Evolutionary conservation across 257 asterid genomes (phyloP).

Genomic region (Solanum acaule): DNA sequence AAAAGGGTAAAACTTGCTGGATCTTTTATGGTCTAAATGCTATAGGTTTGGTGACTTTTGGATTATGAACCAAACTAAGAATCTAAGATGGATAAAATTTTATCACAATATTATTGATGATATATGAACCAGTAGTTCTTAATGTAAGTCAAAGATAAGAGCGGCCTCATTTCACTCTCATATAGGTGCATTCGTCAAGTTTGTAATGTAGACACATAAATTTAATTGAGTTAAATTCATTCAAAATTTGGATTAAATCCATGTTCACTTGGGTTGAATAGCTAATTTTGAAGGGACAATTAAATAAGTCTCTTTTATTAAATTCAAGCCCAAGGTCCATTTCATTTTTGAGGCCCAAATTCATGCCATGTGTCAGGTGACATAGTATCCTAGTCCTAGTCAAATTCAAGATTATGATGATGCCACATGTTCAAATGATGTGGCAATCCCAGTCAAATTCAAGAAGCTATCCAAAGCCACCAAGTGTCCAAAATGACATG

Average conservation of each 20-base stretch:
- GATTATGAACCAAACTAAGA: background rate
- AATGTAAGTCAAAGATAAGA: background rate
- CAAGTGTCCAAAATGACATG: background rate
- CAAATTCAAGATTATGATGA: background rate
- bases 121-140: background rate
- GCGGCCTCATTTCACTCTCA: background rate
- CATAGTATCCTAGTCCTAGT: background rate
- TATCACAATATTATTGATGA: background rate
- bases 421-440: background rate
- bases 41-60: background rate
- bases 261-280: background rate
- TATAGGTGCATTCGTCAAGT: background rate
- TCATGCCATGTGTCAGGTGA: background rate
- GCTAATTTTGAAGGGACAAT: background rate
- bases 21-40: background rate
- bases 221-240: background rate
- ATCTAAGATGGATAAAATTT: background rate
- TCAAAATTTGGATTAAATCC: background rate
- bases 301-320: background rate
- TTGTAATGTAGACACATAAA: background rate
- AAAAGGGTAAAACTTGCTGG: background rate
- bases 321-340: background rate
- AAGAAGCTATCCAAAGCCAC: background rate
- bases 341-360: background rate
- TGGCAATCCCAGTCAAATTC: background rate